Base-by-base conservation (phyloP, 106 monocot species). In the Dioscorea zingiberensis region DNA sequence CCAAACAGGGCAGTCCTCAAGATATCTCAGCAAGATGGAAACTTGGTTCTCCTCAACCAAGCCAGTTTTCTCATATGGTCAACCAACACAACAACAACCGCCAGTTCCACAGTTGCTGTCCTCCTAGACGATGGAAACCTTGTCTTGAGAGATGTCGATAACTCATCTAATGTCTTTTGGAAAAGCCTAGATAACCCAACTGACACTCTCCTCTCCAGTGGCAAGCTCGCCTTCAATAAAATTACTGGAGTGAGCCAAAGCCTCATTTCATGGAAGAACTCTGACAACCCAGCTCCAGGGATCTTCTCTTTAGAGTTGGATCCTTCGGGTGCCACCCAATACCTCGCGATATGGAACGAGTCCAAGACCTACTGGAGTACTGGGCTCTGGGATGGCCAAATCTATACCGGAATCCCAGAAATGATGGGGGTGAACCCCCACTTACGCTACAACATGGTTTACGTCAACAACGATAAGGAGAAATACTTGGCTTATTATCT, bases 161-260 rank as follows among this genome's bases (percentile, higher is more conserved):
- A 69, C 54, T 45, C 69, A 7, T 55, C 66, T 6, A 25, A 5
- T 3, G 48, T 63, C 3, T 44, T 80, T 29, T 80, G 80, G 81
- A 71, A 76, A 66, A 81, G 81, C 27, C 15, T 81, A 21, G 76
- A 81, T 10, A 67, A 81, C 68, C 76, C 75, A 15, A 68, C 81
- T 2, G 15, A 81, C 47, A 81, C 67, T 2, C 75, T 75, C 75
- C 71, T 80, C 23, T 70, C 80, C 13, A 67, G 76, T 0, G 65
- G 61, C 57, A 81, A 74, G 18, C 27, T 73, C 16, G 64, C 45
- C 2, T 9, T 58, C 26, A 62, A 75, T 58, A 49, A 51, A 14
- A 15, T 68, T 18, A 68, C 74, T 0, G 55, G 62, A 30, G 21
- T 44, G 15, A 18, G 7, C 46, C 68, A 62, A 25, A n/a, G 22